Evolutionary conservation across 768 basidiomycete genomes (phyloP).

Genomic region (Tricholoma terreum): DNA sequence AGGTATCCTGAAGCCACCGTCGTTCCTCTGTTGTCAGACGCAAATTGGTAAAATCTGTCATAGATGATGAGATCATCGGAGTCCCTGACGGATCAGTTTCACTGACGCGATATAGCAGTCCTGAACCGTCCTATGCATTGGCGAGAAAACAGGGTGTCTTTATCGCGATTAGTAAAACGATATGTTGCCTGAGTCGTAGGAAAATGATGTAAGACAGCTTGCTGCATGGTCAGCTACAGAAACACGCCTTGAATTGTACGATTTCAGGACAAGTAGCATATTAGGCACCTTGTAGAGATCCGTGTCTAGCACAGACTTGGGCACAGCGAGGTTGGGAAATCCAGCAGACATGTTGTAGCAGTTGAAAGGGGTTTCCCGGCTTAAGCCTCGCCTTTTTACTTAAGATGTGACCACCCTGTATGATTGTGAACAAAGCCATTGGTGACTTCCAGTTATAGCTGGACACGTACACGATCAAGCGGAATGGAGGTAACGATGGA

Average conservation of each 20-base stretch:
- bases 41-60: conserved; percentile 66
- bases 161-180: conserved; percentile 77
- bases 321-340: conserved; percentile 27
- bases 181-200: conserved; percentile 69
- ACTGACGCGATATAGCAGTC: conserved; percentile 53
- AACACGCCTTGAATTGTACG: not conserved
- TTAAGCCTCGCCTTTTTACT: not conserved
- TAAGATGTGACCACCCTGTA: not conserved
- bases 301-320: conserved; percentile 78
- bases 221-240: conserved; percentile 89
- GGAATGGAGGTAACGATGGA: conserved; percentile 13
- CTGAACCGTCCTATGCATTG: conserved; percentile 60
- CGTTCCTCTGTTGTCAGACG: conserved; percentile 58
- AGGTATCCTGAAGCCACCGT: conserved; percentile 60
- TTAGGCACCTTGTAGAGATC: conserved; percentile 84
- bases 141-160: conserved; percentile 60
- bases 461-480: not conserved
- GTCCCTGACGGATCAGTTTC: not conserved
- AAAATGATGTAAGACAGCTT: conserved; percentile 79
- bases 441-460: not conserved
- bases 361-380: not conserved
- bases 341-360: conserved; percentile 32
- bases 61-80: conserved; percentile 3
- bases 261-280: not conserved
- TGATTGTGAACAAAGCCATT: conserved; percentile 2